These are phyloP conservation scores for Rhodomyrtus tomentosa DNA, from an alignment of 345 rosid genomes.

Conservation along the genomic window DNA sequence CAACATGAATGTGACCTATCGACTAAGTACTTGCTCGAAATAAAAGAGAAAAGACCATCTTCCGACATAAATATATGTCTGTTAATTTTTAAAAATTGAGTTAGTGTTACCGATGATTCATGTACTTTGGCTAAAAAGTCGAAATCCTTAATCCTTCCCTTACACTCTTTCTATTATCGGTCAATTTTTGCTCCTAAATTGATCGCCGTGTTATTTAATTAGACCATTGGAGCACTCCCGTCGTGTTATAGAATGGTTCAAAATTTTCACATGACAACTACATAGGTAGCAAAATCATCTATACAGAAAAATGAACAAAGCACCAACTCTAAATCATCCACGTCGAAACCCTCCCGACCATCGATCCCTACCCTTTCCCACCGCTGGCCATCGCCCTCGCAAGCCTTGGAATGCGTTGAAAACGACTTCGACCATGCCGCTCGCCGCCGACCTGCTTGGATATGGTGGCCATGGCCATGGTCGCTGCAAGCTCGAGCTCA, in stretches of 20 bases:
- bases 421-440: not conserved
- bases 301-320: not conserved
- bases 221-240: not conserved
- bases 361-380: not conserved
- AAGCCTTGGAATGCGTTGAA: not conserved
- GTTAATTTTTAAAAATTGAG: not conserved
- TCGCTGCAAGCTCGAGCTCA: not conserved
- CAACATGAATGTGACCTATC: not conserved
- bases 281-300: not conserved
- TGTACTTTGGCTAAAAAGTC: not conserved
- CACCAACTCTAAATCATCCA: not conserved
- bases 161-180: not conserved
- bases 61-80: not conserved
- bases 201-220: not conserved
- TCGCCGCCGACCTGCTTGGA: not conserved
- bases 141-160: not conserved
- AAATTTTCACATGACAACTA: not conserved
- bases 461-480: not conserved
- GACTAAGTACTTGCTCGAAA: not conserved
- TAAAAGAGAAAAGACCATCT: not conserved
- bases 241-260: not conserved
- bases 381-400: not conserved
- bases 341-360: accelerated
- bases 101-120: not conserved
- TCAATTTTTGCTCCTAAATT: not conserved